These are phyloP conservation scores for Phellinidium pouzarii DNA, from an alignment of 1,284 basidiomycete species.

Conservation along the genomic window DNA sequence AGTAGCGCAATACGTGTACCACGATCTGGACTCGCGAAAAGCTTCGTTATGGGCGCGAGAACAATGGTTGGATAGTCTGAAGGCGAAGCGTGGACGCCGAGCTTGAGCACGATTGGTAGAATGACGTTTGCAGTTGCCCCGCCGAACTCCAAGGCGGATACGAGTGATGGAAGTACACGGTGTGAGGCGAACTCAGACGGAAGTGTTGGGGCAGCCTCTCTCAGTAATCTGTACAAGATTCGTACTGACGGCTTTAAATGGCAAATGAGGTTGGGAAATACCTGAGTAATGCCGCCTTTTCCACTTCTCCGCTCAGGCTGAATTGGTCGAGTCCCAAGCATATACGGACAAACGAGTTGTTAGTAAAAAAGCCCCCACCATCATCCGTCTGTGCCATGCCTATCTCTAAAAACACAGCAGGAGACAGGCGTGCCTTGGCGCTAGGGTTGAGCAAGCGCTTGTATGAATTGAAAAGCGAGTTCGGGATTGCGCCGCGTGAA, in stretches of 20 bases:
- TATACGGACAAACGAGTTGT: conserved; percentile 81
- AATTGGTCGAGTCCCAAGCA: conserved; percentile 87
- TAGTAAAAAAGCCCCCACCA: conserved; percentile 73
- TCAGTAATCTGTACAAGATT: conserved; percentile 50
- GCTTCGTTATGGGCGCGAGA: conserved; percentile 72
- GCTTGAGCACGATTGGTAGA: conserved; percentile 75
- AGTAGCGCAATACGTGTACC: conserved; percentile 92
- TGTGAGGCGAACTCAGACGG: conserved; percentile 85
- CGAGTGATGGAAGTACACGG: conserved; percentile 82
- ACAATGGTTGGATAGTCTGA: conserved; percentile 70
- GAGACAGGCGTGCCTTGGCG: conserved; percentile 69
- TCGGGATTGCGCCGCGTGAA: conserved; percentile 75
- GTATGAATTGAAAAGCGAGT: conserved; percentile 70
- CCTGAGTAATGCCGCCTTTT: conserved; percentile 73
- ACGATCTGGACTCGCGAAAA: conserved; percentile 85
- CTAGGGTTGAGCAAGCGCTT: conserved; percentile 89
- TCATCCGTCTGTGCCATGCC: conserved; percentile 66
- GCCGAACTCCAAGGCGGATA: conserved; percentile 80
- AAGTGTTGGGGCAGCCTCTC: conserved; percentile 74
- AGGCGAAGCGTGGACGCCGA: conserved; percentile 68
- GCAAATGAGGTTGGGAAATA: conserved; percentile 27
- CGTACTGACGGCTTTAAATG: not conserved
- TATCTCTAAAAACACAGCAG: conserved; percentile 72
- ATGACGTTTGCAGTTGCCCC: conserved; percentile 76
- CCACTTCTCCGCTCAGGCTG: conserved; percentile 74